Base-by-base conservation (phyloP, 2,329 filamentous ascomycete genomes). In the Fusarium brevicatenulatum region DNA sequence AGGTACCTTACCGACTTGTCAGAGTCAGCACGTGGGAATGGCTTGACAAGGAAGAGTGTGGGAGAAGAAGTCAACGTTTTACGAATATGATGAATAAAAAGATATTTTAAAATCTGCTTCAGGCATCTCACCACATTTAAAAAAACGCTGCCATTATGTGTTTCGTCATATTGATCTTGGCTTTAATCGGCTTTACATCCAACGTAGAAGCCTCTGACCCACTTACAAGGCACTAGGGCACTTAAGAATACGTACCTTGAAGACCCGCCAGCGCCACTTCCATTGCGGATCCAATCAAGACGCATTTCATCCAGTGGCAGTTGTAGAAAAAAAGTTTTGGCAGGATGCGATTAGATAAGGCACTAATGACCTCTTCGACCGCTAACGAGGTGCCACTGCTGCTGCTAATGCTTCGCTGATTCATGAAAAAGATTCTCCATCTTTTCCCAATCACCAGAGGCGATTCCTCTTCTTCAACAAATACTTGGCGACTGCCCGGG, bases 341-440 rank as follows among this genome's bases (percentile, higher is more conserved):
- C 40, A 23, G 37, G 44, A 55, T 52, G 60, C 65, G 54, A 66
- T 72, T 63, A 46, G 57, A 61, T 46, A 54, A 54, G 34, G 34
- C 34, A 54, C 34, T 30, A 54, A 50, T 52, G 61, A 68, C 42
- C 56, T 57, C 32, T 37, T 55, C n/a, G 34, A 56, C 53, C 40
- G 12, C 54, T 56, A 46, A 43, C 32, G 18, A 28, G 43, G 43
- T 46, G 37, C 39, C 40, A 57, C 30, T 36, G 18, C n/a, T 36
- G 18, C 37, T 40, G 43, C 63, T 50, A 50, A 50, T 50, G 37
- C 42, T 61, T 72, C 63, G 61, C 70, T 72, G 66, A 72, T 72
- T 72, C 66, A 73, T 70, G 55, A 71, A 71, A 68, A 73, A 73
- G 59, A 64, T 64, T 50, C 64, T 63, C 62, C 59, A 62, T 73